Percentiles rank a stretch among this genome's conserved stretches.
Evolutionary conservation across 768 basidiomycete genomes (phyloP).

Genomic region (Boletus sp.): DNA sequence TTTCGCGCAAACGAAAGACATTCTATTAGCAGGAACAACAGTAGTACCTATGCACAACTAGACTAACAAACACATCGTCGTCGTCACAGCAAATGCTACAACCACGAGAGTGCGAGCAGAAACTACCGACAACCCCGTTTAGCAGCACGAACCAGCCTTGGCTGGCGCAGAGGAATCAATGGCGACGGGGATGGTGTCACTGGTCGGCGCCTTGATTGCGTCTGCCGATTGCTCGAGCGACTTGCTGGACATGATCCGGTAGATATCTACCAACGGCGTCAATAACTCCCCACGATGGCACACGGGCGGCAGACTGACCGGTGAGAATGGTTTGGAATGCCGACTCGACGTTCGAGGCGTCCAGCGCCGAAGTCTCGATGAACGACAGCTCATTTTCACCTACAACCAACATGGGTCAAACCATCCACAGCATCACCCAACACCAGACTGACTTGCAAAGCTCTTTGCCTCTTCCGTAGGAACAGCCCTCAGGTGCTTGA

Average conservation of each 20-base stretch:
- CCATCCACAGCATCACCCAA: not conserved
- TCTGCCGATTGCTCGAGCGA: slow-evolving; percentile 81
- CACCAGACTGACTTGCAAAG: slow-evolving; percentile 67
- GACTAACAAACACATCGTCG: slow-evolving; percentile 10
- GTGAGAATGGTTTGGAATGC: slow-evolving; percentile 97
- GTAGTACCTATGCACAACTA: slow-evolving; percentile 27
- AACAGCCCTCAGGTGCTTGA: slow-evolving; percentile 95
- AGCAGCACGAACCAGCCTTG: slow-evolving; percentile 66
- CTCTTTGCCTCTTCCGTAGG: slow-evolving; percentile 96
- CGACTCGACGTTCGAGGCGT: slow-evolving; percentile 96
- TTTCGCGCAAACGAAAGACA: not conserved
- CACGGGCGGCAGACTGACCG: slow-evolving; percentile 46
- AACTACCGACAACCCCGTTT: slow-evolving; percentile 6
- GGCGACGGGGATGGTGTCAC: slow-evolving; percentile 82
- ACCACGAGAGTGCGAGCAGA: slow-evolving; percentile 1
- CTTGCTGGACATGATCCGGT: slow-evolving; percentile 95
- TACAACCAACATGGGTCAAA: slow-evolving; percentile 27
- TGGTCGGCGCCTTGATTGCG: slow-evolving; percentile 73
- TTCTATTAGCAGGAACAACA: slow-evolving; percentile 27
- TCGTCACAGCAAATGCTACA: not conserved
- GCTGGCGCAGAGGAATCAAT: slow-evolving; percentile 54
- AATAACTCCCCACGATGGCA: not conserved
- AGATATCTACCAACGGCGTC: slow-evolving; percentile 66
- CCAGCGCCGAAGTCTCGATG: slow-evolving; percentile 99
- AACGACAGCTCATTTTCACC: slow-evolving; percentile 91